Evolutionary conservation across 805 yeast genomes (phyloP).

Genomic region (Lachancea nothofagi): DNA sequence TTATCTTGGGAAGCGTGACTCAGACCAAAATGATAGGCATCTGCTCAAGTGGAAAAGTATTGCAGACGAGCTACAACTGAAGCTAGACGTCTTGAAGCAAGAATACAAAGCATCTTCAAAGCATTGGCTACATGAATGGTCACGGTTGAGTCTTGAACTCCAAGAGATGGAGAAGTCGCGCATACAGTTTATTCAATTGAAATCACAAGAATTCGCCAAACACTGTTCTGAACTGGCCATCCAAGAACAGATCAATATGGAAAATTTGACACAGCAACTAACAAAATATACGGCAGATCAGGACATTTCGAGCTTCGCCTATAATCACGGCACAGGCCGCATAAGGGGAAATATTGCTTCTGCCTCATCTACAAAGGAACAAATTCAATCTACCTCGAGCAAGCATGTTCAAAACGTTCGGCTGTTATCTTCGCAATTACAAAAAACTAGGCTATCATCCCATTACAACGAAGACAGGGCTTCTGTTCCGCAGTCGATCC

Average conservation of each 20-base stretch:
- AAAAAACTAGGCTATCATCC: constrained; percentile 4
- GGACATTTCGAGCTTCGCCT: constrained; percentile 30
- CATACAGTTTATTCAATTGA: constrained; percentile 26
- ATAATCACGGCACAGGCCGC: constrained; percentile 32
- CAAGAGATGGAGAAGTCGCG: constrained; percentile 30
- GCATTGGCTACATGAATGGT: constrained; percentile 33
- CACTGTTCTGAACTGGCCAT: constrained; percentile 23
- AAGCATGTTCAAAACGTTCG: constrained; percentile 19
- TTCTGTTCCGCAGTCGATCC: background rate
- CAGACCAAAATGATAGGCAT: constrained; percentile 27
- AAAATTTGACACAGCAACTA: constrained; percentile 21
- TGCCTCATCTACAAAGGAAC: background rate
- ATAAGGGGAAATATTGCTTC: constrained; percentile 17
- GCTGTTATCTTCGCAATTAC: constrained; percentile 26
- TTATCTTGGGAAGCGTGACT: constrained; percentile 27
- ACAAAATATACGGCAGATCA: constrained; percentile 26
- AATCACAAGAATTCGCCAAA: constrained; percentile 27
- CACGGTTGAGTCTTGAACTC: constrained; percentile 20
- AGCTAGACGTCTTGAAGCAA: constrained; percentile 26
- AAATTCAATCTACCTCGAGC: constrained; percentile 1
- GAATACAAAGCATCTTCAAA: constrained; percentile 31
- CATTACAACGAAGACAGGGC: background rate
- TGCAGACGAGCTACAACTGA: constrained; percentile 21
- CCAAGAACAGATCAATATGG: constrained; percentile 28
- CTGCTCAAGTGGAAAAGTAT: constrained; percentile 29